Evolutionary conservation across 176 grass and related monocot species (phyloP), one percentile per base, ranked within the genome.

Genomic region (Saccharum officinarum): DNA sequence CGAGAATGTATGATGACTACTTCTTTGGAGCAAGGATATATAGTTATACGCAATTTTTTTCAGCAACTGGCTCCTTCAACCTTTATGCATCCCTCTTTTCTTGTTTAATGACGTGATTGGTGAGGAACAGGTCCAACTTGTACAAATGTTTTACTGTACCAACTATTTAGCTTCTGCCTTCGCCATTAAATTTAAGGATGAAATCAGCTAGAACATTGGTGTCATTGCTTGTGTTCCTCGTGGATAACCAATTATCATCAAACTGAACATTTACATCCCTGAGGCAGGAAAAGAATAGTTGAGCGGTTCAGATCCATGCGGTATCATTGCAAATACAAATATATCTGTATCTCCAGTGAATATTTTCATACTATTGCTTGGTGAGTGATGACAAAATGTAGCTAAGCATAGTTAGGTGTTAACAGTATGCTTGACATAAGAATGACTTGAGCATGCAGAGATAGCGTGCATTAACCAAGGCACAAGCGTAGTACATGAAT

Each of bases 201-300:
- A 99, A 96, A n/a, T 96, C 62, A 50, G 89, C 87, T 33, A 99
- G 67, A 49, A 89, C 92, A 70, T 66, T 66, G 17, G 78, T 91
- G 80, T 99, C 97, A 77, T 92, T 99, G 64, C 75, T 79, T 33
- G 86, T 80, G 36, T 96, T 87, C 86, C 97, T 92, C 10, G 82
- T 38, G 46, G 84, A 89, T 79, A 99, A 92, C 92, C 97, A 96
- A 77, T 82, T 82, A 22, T 86, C 88, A 15, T 94, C 86, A 71
- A 96, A 76, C 71, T 88, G 86, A 71, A 96, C 80, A 80, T 86
- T 28, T 28, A 28, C 28, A 28, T 28, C 28, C 28, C 28, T 99
- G 81, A 60, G 1, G 10, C 13, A 82, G 40, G 40, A 67, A 69
- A 73, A 36, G 34, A 36, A 36, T 7, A 66, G 25, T 65, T 80